Percentiles rank a stretch among this genome's conserved stretches.
phyloP scores from a whole-genome alignment of 1,284 basidiomycete genomes.

The Microbotryum silenes-acaulis region DNA sequence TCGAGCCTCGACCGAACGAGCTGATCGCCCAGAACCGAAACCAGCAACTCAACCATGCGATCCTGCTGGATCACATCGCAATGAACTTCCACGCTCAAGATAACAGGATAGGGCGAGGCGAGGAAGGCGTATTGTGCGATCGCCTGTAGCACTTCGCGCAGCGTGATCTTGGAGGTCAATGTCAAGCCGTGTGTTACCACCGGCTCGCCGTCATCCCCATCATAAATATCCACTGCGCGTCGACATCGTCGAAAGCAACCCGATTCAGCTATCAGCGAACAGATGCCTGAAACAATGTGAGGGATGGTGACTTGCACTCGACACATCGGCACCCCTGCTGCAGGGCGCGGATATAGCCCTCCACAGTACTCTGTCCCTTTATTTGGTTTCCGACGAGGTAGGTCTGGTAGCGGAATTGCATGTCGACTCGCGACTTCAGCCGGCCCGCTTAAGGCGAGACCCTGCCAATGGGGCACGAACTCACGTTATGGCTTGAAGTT shows the following conservation, averaged over 20 bases:
- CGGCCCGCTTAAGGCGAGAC: too few relatives aligned
- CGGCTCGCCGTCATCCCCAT: slow-evolving; percentile 69
- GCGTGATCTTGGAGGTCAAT: slow-evolving; percentile 74
- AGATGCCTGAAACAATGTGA: slow-evolving; percentile 5
- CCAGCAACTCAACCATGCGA: slow-evolving; percentile 68
- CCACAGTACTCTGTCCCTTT: slow-evolving; percentile 84
- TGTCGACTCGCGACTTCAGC: too few relatives aligned
- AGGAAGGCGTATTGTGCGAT: slow-evolving; percentile 90
- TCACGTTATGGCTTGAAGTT: slow-evolving; percentile 82
- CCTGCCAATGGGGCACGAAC: neutral
- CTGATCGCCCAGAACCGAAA: slow-evolving; percentile 64
- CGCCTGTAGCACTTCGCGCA: slow-evolving; percentile 76
- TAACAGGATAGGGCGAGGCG: slow-evolving; percentile 84
- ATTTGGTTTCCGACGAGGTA: slow-evolving; percentile 93
- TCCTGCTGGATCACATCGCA: slow-evolving; percentile 77
- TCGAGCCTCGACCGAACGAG: slow-evolving; percentile 49
- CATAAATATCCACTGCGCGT: slow-evolving; percentile 80
- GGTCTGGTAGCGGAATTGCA: slow-evolving; percentile 45
- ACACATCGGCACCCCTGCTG: slow-evolving; percentile 86
- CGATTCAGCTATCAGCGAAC: slow-evolving; percentile 4
- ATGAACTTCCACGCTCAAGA: slow-evolving; percentile 91
- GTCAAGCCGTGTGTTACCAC: slow-evolving; percentile 87
- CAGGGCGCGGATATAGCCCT: slow-evolving; percentile 90
- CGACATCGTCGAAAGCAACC: too few relatives aligned
- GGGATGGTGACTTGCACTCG: slow-evolving; percentile 52